Evolutionary conservation across 495 filamentous ascomycete species (phyloP), one percentile per base, ranked within the genome.

Genomic region (Aspergillus indologenus): DNA sequence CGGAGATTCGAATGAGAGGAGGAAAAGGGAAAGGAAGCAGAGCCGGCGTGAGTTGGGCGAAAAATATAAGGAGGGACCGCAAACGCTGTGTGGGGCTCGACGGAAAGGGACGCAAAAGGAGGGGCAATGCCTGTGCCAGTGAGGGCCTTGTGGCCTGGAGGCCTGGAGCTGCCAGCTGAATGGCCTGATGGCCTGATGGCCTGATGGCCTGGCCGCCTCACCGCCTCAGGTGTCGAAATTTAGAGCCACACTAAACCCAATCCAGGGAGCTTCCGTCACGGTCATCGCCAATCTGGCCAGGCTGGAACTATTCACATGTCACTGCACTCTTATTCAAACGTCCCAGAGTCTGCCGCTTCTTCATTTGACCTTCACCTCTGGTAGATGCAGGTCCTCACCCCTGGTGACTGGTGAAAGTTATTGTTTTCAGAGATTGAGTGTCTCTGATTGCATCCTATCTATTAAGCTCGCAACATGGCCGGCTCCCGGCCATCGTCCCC

Each of bases 401-500:
- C 23, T 45, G 34, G 24, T 55, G 58, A 57, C 51, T 55, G 62
- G 31, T 56, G 60, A 54, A 29, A 47, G 66, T 54, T 56, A 42
- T 56, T 61, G 60, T 54, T 40, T 21, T 68, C 67, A 64, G 68
- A 71, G 68, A 61, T 70, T 72, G 71, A 75, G 67, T 62, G 66
- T 75, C 64, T 73, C 67, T 71, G 70, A 71, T 67, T 68, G 65
- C 57, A 59, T 53, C 60, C 62, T 51, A 7, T 40, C 34, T 9
- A 40, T 40, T 63, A 49, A 53, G 49, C 54, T 58, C 63, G 48
- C 48, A 57, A 24, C 47, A 79, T 79, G 76, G 68, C 74, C 71
- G 64, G 65, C 60, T 69, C 68, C 56, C 77, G 72, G 69, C 78
- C 75, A 68, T 68, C 74, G 74, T 83, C 79, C 77, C 58, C 62